Conservation (phyloP, 129 eudicot species). For the Escallonia herrerae region DNA sequence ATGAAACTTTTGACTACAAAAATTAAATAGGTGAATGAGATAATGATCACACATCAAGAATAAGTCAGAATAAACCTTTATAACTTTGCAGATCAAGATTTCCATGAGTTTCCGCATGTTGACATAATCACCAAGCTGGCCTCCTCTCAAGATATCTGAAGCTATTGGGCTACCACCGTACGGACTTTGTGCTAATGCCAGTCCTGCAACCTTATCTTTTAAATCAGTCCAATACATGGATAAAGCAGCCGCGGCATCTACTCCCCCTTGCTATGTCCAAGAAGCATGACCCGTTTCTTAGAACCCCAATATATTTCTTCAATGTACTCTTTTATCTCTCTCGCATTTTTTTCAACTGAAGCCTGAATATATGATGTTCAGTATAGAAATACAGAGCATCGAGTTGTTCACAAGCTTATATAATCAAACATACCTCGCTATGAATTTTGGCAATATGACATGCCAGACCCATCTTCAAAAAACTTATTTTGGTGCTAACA, state of each 20-base stretch:
- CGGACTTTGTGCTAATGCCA: conserved; percentile 90
- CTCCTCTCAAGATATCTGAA: conserved; percentile 84
- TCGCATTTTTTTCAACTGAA: conserved; percentile 91
- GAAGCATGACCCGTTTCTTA: conserved; percentile 73
- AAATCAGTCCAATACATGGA: conserved; percentile 92
- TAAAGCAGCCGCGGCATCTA: conserved; percentile 90
- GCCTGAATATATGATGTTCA: conserved; percentile 40
- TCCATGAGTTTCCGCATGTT: conserved; percentile 85
- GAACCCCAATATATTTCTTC: conserved; percentile 98
- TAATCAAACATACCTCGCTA: conserved; percentile 63
- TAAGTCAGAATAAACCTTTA: conserved; percentile 49
- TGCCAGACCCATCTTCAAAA: conserved; percentile 85
- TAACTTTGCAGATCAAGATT: conserved; percentile 83
- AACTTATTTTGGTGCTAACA: conserved; percentile 52
- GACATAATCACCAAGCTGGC: conserved; percentile 92
- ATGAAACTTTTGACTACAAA: too few species aligned
- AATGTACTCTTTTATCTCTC: conserved; percentile 77
- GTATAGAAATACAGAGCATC: conserved; percentile 7
- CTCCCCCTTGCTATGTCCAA: conserved; percentile 97
- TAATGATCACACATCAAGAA: background rate
- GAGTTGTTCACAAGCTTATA: conserved; percentile 1
- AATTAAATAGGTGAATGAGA: background rate
- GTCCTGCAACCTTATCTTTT: conserved; percentile 90
- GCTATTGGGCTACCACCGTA: conserved; percentile 98
- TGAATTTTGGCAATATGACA: conserved; percentile 99